Conservation (phyloP, 305 asterid genomes). For the Fraxinus latifolia region DNA sequence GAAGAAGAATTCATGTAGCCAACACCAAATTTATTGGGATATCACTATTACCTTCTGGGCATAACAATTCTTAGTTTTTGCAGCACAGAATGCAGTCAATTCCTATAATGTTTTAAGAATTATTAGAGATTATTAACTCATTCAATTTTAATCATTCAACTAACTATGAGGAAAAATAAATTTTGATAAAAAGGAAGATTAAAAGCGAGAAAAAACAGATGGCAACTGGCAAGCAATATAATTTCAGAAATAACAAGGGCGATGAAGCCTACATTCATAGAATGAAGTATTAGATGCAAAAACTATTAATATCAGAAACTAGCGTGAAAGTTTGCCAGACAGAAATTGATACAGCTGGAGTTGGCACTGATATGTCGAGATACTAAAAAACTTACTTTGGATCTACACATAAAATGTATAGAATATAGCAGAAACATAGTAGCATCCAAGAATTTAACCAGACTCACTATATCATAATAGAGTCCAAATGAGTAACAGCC, state of each 20-base stretch:
- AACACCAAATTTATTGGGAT: neutral
- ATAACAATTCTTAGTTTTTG: neutral
- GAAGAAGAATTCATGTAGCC: neutral
- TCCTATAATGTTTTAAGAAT: neutral
- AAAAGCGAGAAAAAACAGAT: neutral
- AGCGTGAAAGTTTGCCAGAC: neutral
- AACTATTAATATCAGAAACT: neutral
- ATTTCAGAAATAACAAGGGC: neutral
- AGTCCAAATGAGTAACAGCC: neutral
- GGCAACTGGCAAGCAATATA: neutral
- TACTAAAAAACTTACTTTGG: neutral
- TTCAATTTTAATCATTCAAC: neutral
- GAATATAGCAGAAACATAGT: neutral
- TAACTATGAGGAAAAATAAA: neutral
- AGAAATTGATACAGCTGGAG: neutral
- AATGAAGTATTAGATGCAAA: neutral
- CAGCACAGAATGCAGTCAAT: neutral
- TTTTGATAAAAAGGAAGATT: neutral
- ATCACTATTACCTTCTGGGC: neutral
- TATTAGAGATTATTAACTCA: neutral
- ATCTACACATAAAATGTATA: neutral
- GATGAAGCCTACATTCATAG: neutral
- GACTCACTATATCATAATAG: neutral
- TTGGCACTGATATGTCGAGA: neutral
- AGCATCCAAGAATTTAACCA: neutral